Evolutionary conservation across 306 rosid genomes (phyloP), one percentile per base, ranked within the genome.

Genomic region (Luffa acutangula): DNA sequence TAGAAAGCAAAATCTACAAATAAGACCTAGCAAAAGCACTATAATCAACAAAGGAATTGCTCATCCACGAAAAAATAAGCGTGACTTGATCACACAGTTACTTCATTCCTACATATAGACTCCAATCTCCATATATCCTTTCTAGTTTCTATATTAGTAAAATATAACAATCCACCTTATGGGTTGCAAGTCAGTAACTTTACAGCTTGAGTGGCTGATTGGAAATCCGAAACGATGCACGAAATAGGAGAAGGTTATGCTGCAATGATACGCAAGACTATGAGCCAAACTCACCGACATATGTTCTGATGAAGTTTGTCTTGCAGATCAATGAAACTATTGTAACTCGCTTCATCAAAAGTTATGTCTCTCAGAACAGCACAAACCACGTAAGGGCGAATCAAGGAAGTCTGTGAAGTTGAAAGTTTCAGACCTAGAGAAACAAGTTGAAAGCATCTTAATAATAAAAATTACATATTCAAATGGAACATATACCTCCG

Each of bases 261-360:
- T 33, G 58, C 5, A 72, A 33, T 33, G 17, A n/a, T 33, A 74
- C 17, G 33, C 7, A 33, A 33, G 52, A 17, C 62, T 74, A 39
- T 0, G 15, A 83, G 53, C 21, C 15, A 17, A 72, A 83, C 77
- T 84, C 87, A 94, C 98, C 98, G 85, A 81, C 98, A 92, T 75
- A 94, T 94, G 82, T 94, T 94, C 34, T 94, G 98, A 83, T 92
- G 97, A 76, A 94, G 96, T 85, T 94, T 94, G 84, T 94, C 98
- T 88, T 94, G 98, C 81, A 94, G 96, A 80, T 94, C 98, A 43
- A 94, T 92, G 62, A 94, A 94, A 88, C 98, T 94, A 84, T 89
- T 88, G 86, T 90, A 94, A 82, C 93, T 89, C 9, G 81, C 88
- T 83, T 91, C 88, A 72, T 87, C 90, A 82, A 94, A 90, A 45